A percentile compares a stretch with the other conserved stretches of the same genome.
phyloP scores from a whole-genome alignment of 345 rosid genomes.

The Pseudoturritis turrita region DNA sequence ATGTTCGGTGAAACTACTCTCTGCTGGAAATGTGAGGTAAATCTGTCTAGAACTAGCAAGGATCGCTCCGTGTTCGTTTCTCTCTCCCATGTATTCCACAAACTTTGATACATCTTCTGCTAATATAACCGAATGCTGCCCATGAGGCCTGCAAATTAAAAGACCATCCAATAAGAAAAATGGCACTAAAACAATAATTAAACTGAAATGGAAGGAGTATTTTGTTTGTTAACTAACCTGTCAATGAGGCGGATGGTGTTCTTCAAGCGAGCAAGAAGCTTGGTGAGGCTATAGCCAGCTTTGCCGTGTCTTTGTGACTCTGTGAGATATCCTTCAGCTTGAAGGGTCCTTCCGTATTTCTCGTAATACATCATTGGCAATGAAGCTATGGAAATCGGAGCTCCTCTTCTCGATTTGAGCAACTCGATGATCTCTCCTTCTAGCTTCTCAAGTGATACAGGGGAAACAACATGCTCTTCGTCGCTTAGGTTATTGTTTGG shows the following conservation, averaged over 20 bases:
- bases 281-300: slow-evolving; percentile 91
- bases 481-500: slow-evolving; percentile 35
- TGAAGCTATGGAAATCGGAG: slow-evolving; percentile 90
- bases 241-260: slow-evolving; percentile 81
- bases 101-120: slow-evolving; percentile 76
- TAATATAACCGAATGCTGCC: slow-evolving; percentile 87
- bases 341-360: slow-evolving; percentile 78
- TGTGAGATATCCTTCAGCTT: slow-evolving; percentile 94
- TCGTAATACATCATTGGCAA: slow-evolving; percentile 86
- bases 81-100: slow-evolving; percentile 46
- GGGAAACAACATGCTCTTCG: slow-evolving; percentile 66
- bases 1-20: slow-evolving; percentile 75
- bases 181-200: neutral
- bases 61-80: slow-evolving; percentile 54
- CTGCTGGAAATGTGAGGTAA: slow-evolving; percentile 93
- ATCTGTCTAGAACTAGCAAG: slow-evolving; percentile 78
- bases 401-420: slow-evolving; percentile 73
- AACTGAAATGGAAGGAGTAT: neutral
- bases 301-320: slow-evolving; percentile 99
- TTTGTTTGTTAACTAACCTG: slow-evolving; percentile 51
- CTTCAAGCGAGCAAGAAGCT: slow-evolving; percentile 81
- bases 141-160: slow-evolving; percentile 70
- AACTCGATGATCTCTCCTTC: slow-evolving; percentile 80
- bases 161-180: neutral
- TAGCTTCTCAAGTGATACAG: slow-evolving; percentile 72